Evolutionary conservation across 805 yeast species (phyloP).

Genomic region (Metschnikowia vanudenii): DNA sequence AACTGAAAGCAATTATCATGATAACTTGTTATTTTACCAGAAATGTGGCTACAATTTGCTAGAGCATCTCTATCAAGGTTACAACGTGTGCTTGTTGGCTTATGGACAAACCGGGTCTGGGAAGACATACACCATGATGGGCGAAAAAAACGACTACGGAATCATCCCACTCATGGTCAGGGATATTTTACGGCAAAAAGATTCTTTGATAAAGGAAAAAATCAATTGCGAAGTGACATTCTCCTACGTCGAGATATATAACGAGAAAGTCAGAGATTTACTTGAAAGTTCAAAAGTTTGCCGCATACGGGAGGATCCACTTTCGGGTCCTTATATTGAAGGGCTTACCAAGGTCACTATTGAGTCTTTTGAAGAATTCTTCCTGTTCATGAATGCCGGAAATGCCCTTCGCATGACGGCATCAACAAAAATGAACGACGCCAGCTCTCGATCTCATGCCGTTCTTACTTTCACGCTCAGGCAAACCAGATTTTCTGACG

Average conservation of each 20-base stretch:
- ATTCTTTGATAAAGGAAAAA: slow-evolving; percentile 34
- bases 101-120: slow-evolving; percentile 47
- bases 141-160: slow-evolving; percentile 34
- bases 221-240: slow-evolving; percentile 43
- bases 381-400: slow-evolving; percentile 49
- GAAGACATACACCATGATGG: slow-evolving; percentile 46
- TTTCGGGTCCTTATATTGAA: slow-evolving; percentile 72
- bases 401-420: slow-evolving; percentile 63
- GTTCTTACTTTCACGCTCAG: slow-evolving; percentile 62
- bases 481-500: slow-evolving; percentile 49
- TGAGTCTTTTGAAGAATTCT: slow-evolving; percentile 48
- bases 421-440: slow-evolving; percentile 67
- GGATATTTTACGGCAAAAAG: slow-evolving; percentile 49
- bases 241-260: slow-evolving; percentile 73
- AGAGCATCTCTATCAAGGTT: slow-evolving; percentile 49
- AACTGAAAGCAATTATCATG: slow-evolving; percentile 33
- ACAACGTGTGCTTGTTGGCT: slow-evolving; percentile 42
- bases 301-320: slow-evolving; percentile 63
- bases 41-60: slow-evolving; percentile 58
- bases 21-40: slow-evolving; percentile 52
- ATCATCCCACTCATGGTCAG: slow-evolving; percentile 46
- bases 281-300: slow-evolving; percentile 37
- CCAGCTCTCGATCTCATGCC: slow-evolving; percentile 79
- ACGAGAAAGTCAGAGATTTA: slow-evolving; percentile 72
- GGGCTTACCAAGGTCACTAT: slow-evolving; percentile 54